Conservation (phyloP, 495 filamentous ascomycete genomes). For the Xylaria acuta region DNA sequence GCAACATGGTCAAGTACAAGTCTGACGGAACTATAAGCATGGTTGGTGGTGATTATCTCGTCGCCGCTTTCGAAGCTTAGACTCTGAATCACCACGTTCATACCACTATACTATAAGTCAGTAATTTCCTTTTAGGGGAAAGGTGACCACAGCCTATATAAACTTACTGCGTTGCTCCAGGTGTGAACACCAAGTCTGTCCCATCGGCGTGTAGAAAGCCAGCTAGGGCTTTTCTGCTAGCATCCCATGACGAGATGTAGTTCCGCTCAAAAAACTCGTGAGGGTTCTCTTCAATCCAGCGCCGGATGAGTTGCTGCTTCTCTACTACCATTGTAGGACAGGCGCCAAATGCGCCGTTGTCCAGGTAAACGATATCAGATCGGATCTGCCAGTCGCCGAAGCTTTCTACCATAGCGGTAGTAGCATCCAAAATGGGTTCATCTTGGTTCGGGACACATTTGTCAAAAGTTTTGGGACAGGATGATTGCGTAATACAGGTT, state of each 20-base stretch:
- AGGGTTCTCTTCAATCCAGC: conserved; percentile 14
- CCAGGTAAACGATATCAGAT: conserved; percentile 7
- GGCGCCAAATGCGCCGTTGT: conserved; percentile 9
- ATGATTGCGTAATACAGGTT: neutral
- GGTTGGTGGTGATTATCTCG: conserved; percentile 13
- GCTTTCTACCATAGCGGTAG: conserved; percentile 14
- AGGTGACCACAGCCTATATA: neutral
- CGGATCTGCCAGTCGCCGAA: conserved; percentile 10
- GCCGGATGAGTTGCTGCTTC: conserved; percentile 1
- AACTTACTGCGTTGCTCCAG: conserved; percentile 3
- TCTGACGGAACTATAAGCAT: conserved; percentile 6
- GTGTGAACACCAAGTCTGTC: neutral
- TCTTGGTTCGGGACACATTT: neutral
- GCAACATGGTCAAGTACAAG: conserved; percentile 6
- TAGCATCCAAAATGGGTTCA: neutral
- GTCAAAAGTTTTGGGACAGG: neutral
- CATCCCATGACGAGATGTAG: conserved; percentile 1
- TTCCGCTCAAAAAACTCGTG: conserved; percentile 9
- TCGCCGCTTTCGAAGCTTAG: neutral
- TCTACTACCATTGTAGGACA: neutral
- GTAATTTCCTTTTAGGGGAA: neutral
- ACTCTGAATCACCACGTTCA: conserved; percentile 13
- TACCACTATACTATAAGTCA: neutral
- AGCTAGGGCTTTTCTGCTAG: neutral
- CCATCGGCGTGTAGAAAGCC: neutral